Conservation (phyloP, 306 rosid species). For the Cicer pinnatifidum region DNA sequence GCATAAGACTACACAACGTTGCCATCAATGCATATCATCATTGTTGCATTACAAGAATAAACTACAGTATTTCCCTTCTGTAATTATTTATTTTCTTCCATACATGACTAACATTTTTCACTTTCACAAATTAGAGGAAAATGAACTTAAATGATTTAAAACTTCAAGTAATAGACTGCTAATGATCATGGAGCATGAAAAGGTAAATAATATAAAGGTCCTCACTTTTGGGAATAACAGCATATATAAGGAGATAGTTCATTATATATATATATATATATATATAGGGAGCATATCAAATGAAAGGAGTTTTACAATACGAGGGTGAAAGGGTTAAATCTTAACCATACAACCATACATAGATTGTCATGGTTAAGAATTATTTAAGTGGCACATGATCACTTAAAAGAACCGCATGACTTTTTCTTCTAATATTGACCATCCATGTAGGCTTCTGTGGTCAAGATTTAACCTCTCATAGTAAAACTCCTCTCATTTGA, state of each 20-base stretch:
- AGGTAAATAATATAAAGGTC: constrained; percentile 24
- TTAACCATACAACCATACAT: too few relatives aligned
- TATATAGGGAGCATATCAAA: not conserved
- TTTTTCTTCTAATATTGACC: too few relatives aligned
- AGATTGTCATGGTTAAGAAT: too few relatives aligned
- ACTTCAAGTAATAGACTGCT: constrained; percentile 32
- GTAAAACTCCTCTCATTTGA: not conserved
- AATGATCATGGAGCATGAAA: constrained; percentile 1
- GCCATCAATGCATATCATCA: constrained; percentile 8
- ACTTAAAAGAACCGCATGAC: too few relatives aligned
- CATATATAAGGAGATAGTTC: constrained; percentile 1
- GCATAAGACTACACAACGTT: not conserved
- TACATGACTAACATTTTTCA: constrained; percentile 17
- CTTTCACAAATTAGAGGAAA: constrained; percentile 37
- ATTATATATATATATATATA: not conserved
- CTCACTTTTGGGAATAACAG: constrained; percentile 17
- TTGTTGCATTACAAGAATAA: constrained; percentile 16
- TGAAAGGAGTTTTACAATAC: not conserved
- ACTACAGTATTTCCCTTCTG: constrained; percentile 14
- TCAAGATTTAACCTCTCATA: not conserved
- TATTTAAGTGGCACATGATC: too few relatives aligned
- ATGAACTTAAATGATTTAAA: not conserved
- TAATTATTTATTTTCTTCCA: constrained; percentile 28
- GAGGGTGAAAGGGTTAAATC: not conserved
- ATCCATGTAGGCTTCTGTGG: too few relatives aligned